Conservation (phyloP, 2,329 filamentous ascomycete species). For the Coniochaeta hoffmannii region DNA sequence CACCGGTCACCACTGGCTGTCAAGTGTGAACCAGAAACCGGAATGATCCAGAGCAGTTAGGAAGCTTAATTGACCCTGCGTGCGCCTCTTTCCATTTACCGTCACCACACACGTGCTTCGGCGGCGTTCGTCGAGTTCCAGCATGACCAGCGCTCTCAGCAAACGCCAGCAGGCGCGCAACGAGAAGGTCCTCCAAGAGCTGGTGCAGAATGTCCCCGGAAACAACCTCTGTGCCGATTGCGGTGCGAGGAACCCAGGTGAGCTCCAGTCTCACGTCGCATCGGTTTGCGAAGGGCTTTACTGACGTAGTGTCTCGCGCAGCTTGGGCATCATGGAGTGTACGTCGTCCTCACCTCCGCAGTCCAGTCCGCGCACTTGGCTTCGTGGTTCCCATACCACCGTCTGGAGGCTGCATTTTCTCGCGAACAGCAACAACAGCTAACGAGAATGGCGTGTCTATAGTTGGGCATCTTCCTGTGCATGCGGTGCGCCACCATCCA, state of each 20-base stretch:
- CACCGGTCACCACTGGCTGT: too few relatives aligned
- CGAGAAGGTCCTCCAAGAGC: slow-evolving; percentile 82
- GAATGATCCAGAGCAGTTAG: background rate
- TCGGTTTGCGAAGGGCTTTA: background rate
- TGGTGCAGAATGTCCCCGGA: slow-evolving; percentile 74
- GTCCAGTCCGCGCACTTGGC: slow-evolving; percentile 6
- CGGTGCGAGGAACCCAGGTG: slow-evolving; percentile 83
- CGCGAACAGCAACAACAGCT: background rate
- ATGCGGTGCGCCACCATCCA: slow-evolving; percentile 96
- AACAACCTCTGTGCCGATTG: slow-evolving; percentile 96
- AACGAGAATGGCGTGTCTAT: slow-evolving; percentile 1
- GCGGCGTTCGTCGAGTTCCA: background rate
- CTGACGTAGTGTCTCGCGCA: slow-evolving; percentile 33
- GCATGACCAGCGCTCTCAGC: slow-evolving; percentile 62
- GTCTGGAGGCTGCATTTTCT: background rate
- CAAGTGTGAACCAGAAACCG: background rate
- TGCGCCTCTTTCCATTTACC: background rate
- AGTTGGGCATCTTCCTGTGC: slow-evolving; percentile 94
- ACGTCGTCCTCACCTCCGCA: slow-evolving; percentile 30
- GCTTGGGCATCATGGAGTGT: slow-evolving; percentile 97
- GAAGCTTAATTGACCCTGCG: background rate
- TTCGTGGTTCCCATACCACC: background rate
- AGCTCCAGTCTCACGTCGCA: slow-evolving; percentile 19
- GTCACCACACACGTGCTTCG: background rate
- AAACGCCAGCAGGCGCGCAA: slow-evolving; percentile 98